Evolutionary conservation across 75 land plant species (phyloP).

Genomic region (Chamaecyparis obtusa): DNA sequence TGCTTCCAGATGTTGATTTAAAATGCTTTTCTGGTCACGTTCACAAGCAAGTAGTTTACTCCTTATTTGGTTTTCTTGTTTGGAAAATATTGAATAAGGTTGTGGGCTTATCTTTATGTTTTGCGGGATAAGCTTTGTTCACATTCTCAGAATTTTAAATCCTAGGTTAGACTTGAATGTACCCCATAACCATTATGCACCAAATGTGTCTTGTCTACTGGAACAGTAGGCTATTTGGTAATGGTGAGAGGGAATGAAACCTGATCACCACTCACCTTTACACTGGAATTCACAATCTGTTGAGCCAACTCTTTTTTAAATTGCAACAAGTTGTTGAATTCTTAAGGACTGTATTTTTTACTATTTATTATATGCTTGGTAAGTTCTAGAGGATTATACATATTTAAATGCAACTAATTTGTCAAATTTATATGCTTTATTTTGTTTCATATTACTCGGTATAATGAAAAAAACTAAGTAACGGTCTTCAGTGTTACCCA

Average conservation of each 20-base stretch:
- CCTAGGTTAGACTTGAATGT: background rate
- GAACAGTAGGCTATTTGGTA: background rate
- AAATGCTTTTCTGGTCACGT: background rate
- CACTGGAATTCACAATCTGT: background rate
- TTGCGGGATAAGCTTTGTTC: background rate
- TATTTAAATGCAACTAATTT: too few relatives aligned
- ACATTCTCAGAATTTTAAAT: background rate
- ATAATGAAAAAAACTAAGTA: too few relatives aligned
- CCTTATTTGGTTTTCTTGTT: background rate
- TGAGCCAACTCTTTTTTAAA: background rate
- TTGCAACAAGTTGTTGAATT: background rate
- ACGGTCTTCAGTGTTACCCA: too few relatives aligned
- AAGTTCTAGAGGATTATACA: too few relatives aligned
- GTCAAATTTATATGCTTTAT: too few relatives aligned
- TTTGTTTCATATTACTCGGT: too few relatives aligned
- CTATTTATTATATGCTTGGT: too few relatives aligned
- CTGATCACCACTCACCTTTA: background rate
- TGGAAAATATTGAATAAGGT: background rate
- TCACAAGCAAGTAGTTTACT: background rate
- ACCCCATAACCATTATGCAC: background rate
- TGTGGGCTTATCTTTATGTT: background rate
- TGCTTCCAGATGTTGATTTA: background rate
- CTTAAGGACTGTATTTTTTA: too few relatives aligned
- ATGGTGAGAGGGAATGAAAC: background rate
- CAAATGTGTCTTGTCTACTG: background rate